Evolutionary conservation across 2,329 filamentous ascomycete species (phyloP), one percentile per base, ranked within the genome.

Genomic region (Dendrostoma leiphaemia): DNA sequence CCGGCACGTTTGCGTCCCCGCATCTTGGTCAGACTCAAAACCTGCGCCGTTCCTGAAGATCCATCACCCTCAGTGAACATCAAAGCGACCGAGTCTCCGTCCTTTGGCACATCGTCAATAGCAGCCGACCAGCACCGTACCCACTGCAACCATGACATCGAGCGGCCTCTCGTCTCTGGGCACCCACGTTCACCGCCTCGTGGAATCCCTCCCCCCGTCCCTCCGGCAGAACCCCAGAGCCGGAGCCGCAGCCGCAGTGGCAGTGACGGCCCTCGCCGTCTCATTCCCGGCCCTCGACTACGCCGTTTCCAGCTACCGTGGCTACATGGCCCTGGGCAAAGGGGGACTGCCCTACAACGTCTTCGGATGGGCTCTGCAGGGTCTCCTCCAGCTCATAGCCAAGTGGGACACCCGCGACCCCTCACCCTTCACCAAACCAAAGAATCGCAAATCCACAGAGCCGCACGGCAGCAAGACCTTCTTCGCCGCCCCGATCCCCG

Each of bases 311-410:
- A 67, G 64, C 62, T 78, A 78, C 64, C 64, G 59, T 4, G 66
- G 64, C 45, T 78, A 65, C 62, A 66, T 74, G 15, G 68, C 70
- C 1, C 68, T 78, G 29, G 75, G 75, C 13, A 68, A 66, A 3
- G 74, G 76, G 53, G 75, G 75, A 15, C 53, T 76, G 0, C 74
- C 75, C 0, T 65, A 74, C 60, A 74, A 76, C 52, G 26, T 70
- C 26, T 29, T 64, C 19, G 76, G 76, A 29, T 79, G 72, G 71
- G 62, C 73, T 0, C 19, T 69, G 3, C 72, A 75, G 59, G 59
- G 64, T 8, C 13, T 60, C 5, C 48, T 71, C n/a, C 68, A 68
- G 51, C 58, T 64, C 2, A 19, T 75, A 17, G 66, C 69, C 23
- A 60, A 67, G 6, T 57, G 60, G 28, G 74, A 76, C 58, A 63